Evolutionary conservation across 495 filamentous ascomycete genomes (phyloP).

Genomic region (Penicillium odoratum): DNA sequence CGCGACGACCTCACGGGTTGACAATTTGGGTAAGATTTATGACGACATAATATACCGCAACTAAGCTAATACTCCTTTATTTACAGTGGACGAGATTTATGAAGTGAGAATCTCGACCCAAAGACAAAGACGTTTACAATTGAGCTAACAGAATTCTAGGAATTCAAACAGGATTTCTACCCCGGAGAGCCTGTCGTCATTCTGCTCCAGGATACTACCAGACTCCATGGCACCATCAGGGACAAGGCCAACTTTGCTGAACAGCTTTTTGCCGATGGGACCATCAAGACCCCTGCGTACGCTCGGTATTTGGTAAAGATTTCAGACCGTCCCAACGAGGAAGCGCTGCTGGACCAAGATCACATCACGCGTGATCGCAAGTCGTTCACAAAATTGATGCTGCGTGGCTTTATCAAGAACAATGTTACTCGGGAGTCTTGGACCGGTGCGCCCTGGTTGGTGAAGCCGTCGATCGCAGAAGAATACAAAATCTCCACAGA

Average conservation of each 20-base stretch:
- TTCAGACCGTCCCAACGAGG: slow-evolving; percentile 65
- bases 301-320: slow-evolving; percentile 80
- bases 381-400: slow-evolving; percentile 91
- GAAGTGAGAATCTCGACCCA: slow-evolving; percentile 48
- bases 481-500: slow-evolving; percentile 81
- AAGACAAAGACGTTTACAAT: not conserved
- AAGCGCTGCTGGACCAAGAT: slow-evolving; percentile 75
- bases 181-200: slow-evolving; percentile 86
- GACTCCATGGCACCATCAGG: slow-evolving; percentile 73
- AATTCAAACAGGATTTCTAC: slow-evolving; percentile 92
- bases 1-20: slow-evolving; percentile 84
- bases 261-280: slow-evolving; percentile 61
- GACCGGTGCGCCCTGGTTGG: slow-evolving; percentile 93
- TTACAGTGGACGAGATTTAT: slow-evolving; percentile 63
- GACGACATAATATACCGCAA: not conserved
- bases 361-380: slow-evolving; percentile 87
- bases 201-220: slow-evolving; percentile 65
- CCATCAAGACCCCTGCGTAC: slow-evolving; percentile 61
- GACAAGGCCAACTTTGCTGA: slow-evolving; percentile 82
- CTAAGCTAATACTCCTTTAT: slow-evolving; percentile 20
- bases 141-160: slow-evolving; percentile 53
- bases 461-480: slow-evolving; percentile 82
- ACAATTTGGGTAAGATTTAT: slow-evolving; percentile 70
- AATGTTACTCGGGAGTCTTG: slow-evolving; percentile 88
- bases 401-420: slow-evolving; percentile 93